Evolutionary conservation across 352 stramenopile genomes (phyloP).

Genomic region (Phytophthora meadii): DNA sequence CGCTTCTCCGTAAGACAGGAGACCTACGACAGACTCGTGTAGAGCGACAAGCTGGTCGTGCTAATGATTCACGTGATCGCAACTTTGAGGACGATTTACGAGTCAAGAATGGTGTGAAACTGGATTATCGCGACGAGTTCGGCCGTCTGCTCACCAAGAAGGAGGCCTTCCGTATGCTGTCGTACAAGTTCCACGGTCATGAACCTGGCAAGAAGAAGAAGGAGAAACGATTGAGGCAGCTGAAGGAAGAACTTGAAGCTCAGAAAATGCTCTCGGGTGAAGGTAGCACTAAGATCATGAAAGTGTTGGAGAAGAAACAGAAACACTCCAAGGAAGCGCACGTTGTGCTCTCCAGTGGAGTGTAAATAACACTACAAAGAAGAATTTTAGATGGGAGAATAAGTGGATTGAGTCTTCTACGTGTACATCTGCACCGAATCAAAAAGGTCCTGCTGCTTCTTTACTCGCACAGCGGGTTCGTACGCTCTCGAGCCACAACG

Average conservation of each 20-base stretch:
- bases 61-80: conserved; percentile 95
- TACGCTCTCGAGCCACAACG: conserved; percentile 63
- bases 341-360: conserved; percentile 80
- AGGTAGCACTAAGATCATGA: conserved; percentile 87
- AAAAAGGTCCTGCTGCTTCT: conserved; percentile 20
- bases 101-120: conserved; percentile 86
- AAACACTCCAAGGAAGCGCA: conserved; percentile 83
- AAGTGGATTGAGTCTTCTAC: conserved; percentile 31
- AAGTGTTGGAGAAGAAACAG: conserved; percentile 87
- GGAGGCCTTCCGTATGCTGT: conserved; percentile 97
- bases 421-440: conserved; percentile 36
- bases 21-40: conserved; percentile 90
- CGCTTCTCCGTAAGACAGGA: conserved; percentile 92
- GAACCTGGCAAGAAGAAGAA: conserved; percentile 98
- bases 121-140: conserved; percentile 98
- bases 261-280: conserved; percentile 81
- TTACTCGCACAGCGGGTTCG: conserved; percentile 68
- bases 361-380: conserved; percentile 28
- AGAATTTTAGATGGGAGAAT: conserved; percentile 19
- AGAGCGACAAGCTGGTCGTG: conserved; percentile 93
- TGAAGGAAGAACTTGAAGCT: conserved; percentile 83
- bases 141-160: conserved; percentile 97
- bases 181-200: conserved; percentile 99
- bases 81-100: conserved; percentile 90
- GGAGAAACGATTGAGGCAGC: conserved; percentile 92